phyloP scores from a whole-genome alignment of 2,329 filamentous ascomycete genomes.

The Fusarium sp. region DNA sequence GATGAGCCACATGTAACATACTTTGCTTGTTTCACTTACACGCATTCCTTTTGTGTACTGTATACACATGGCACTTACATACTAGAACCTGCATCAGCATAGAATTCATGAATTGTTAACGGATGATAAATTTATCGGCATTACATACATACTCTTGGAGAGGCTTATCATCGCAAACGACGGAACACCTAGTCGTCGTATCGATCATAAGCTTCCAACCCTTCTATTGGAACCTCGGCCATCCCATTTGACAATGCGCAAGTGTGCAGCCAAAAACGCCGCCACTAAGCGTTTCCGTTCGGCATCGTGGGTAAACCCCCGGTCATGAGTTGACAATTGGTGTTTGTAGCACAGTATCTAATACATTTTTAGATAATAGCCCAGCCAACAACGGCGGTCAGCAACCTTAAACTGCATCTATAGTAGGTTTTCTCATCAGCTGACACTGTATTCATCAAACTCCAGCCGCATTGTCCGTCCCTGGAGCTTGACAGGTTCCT shows the following conservation, averaged over 20 bases:
- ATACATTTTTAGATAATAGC: conserved; percentile 1
- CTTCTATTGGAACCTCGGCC: conserved; percentile 20
- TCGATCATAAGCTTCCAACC: conserved; percentile 1
- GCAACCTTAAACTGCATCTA: conserved; percentile 15
- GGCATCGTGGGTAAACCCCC: conserved; percentile 21
- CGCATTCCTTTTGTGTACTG: conserved; percentile 7
- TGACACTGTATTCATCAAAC: conserved; percentile 36
- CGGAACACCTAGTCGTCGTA: background rate
- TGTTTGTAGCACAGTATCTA: conserved; percentile 16
- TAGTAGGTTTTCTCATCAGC: conserved; percentile 23
- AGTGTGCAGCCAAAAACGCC: conserved; percentile 26
- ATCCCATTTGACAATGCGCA: background rate
- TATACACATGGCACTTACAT: background rate
- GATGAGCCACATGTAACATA: conserved; percentile 33
- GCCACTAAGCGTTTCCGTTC: conserved; percentile 28
- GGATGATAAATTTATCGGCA: background rate
- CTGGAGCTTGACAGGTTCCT: conserved; percentile 28
- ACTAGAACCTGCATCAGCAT: conserved; percentile 5
- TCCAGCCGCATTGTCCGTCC: conserved; percentile 4
- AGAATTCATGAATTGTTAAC: conserved; percentile 19
- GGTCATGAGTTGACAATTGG: conserved; percentile 22
- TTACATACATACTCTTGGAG: background rate
- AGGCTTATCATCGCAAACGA: background rate
- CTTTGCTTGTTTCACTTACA: conserved; percentile 7
- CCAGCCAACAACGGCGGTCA: conserved; percentile 34